A percentile compares a stretch with the other conserved stretches of the same genome.
These are phyloP conservation scores for Ceratocystis eucalypticola DNA, from an alignment of 2,329 filamentous ascomycete genomes.

Conservation along the genomic window DNA sequence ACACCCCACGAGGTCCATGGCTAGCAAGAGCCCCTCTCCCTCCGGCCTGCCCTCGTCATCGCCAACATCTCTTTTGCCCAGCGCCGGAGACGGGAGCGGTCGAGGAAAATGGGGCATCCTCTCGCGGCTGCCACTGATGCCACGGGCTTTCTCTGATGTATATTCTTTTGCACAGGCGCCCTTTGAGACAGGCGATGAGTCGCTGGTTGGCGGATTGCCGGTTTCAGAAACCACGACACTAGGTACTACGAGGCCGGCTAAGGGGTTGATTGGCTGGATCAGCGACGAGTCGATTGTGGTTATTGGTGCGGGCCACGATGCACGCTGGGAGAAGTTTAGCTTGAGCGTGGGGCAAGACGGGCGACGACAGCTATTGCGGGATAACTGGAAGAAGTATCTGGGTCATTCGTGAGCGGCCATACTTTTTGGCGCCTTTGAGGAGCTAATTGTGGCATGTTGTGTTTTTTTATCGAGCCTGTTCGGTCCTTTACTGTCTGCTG, in stretches of 20 bases:
- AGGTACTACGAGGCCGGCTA: conserved; percentile 48
- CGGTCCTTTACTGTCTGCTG: background rate
- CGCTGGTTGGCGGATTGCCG: conserved; percentile 33
- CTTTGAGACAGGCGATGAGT: conserved; percentile 74
- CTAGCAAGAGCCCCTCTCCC: conserved; percentile 3
- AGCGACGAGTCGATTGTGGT: conserved; percentile 61
- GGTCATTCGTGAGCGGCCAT: conserved; percentile 27
- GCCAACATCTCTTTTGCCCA: conserved; percentile 25
- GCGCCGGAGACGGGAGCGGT: conserved; percentile 32
- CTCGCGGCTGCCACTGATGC: conserved; percentile 70
- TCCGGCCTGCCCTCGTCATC: conserved; percentile 22
- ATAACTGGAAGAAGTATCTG: conserved; percentile 74
- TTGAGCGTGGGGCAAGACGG: conserved; percentile 57
- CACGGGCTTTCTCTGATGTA: conserved; percentile 73
- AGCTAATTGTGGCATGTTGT: conserved; percentile 3
- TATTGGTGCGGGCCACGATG: conserved; percentile 65
- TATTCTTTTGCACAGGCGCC: conserved; percentile 72
- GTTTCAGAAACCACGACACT: conserved; percentile 34
- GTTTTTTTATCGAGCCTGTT: conserved; percentile 10
- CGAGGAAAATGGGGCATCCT: conserved; percentile 75
- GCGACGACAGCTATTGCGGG: conserved; percentile 49
- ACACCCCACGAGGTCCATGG: conserved; percentile 32
- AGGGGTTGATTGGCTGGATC: conserved; percentile 77
- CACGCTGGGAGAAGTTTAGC: conserved; percentile 77
- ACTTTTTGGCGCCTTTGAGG: background rate